Conservation (phyloP, 495 filamentous ascomycete genomes). For the Parmelia sp. region DNA sequence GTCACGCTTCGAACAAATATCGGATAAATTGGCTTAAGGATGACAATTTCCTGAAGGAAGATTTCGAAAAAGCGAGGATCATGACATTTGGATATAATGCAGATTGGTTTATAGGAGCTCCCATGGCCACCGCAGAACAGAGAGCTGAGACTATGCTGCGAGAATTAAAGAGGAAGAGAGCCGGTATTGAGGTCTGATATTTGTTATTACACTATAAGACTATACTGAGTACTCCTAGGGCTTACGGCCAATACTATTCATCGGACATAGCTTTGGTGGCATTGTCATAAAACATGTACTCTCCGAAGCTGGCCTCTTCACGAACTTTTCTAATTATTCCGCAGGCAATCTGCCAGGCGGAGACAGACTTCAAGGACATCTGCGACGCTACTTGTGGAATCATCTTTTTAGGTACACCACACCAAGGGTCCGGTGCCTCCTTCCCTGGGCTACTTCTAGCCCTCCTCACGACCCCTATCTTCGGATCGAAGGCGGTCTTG, state of each 20-base stretch:
- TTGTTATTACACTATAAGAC: background rate
- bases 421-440: background rate
- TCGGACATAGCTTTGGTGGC: conserved; percentile 10
- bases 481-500: background rate
- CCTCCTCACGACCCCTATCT: background rate
- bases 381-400: background rate
- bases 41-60: conserved; percentile 2
- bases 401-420: background rate
- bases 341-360: background rate
- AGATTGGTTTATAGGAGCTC: conserved; percentile 7
- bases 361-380: background rate
- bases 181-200: conserved; percentile 5
- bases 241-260: conserved; percentile 3
- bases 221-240: conserved; percentile 2
- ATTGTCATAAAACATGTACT: conserved; percentile 9
- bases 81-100: conserved; percentile 10
- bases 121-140: conserved; percentile 7
- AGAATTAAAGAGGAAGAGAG: conserved; percentile 3
- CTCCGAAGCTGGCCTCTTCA: background rate
- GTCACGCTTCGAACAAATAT: background rate
- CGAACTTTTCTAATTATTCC: background rate
- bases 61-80: conserved; percentile 5
- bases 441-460: background rate
- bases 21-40: conserved; percentile 7
- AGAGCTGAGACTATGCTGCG: conserved; percentile 5